These are phyloP conservation scores for Macadamia tetraphylla DNA, from an alignment of 164 flowering plant species.

Conservation along the genomic window DNA sequence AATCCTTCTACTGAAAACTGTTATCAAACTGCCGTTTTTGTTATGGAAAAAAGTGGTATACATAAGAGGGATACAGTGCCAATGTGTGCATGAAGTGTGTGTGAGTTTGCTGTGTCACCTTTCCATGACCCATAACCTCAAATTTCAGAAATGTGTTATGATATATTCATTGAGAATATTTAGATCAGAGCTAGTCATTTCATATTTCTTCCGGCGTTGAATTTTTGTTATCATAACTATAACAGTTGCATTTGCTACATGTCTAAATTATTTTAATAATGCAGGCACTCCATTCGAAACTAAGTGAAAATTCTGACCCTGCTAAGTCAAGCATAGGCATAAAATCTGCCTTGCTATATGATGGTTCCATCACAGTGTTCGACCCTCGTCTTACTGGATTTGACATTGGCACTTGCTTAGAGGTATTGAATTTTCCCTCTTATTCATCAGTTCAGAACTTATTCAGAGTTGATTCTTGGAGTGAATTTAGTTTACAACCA, in stretches of 20 bases:
- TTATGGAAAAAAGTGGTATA: no score
- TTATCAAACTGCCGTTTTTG: no score
- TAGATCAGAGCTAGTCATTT: no score
- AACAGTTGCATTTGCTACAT: neutral
- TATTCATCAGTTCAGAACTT: no score
- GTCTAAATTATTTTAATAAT: constrained; percentile 11
- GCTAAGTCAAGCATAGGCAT: constrained; percentile 22
- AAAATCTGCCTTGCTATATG: constrained; percentile 57
- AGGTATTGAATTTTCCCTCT: constrained; percentile 41
- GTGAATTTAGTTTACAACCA: neutral
- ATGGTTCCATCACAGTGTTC: constrained; percentile 73
- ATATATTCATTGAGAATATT: no score
- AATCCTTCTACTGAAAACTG: no score
- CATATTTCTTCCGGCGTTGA: neutral
- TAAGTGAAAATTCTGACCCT: constrained; percentile 29
- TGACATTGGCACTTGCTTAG: constrained; percentile 93
- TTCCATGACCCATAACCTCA: no score
- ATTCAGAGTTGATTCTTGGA: neutral
- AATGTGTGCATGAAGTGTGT: no score
- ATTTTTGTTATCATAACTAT: neutral
- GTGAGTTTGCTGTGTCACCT: no score
- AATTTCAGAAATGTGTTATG: no score
- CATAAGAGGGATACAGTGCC: no score
- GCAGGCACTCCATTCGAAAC: constrained; percentile 75
- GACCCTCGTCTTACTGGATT: constrained; percentile 68